A percentile compares a stretch with the other conserved stretches of the same genome.
These are phyloP conservation scores for Diaporthe citrichinensis DNA, from an alignment of 2,329 filamentous ascomycete species.

Conservation along the genomic window DNA sequence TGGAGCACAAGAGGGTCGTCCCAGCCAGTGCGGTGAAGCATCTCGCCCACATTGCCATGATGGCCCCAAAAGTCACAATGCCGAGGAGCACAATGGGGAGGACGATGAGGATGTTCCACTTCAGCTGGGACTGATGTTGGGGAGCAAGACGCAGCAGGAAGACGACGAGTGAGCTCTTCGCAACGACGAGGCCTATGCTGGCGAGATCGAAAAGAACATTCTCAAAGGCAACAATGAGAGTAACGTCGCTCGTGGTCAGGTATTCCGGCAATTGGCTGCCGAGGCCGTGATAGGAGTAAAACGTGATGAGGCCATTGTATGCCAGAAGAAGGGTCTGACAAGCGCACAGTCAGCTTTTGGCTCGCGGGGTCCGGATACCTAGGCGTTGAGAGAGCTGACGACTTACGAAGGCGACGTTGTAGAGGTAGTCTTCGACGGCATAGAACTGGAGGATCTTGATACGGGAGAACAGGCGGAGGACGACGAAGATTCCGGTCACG, in stretches of 20 bases:
- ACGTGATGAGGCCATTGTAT: constrained; percentile 42
- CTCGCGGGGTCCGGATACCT: too few relatives aligned
- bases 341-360: background rate
- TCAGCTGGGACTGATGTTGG: constrained; percentile 36
- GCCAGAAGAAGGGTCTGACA: constrained; percentile 40
- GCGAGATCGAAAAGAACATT: constrained; percentile 41
- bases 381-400: background rate
- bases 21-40: constrained; percentile 37
- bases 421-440: constrained; percentile 41
- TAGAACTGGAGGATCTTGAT: constrained; percentile 42
- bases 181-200: constrained; percentile 38
- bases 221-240: constrained; percentile 37
- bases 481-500: constrained; percentile 39
- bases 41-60: constrained; percentile 42
- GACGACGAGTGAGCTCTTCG: constrained; percentile 39
- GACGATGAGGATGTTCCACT: constrained; percentile 37
- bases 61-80: constrained; percentile 42
- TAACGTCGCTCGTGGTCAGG: constrained; percentile 38
- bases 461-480: constrained; percentile 38
- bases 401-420: constrained; percentile 41
- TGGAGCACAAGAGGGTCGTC: constrained; percentile 30
- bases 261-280: constrained; percentile 37
- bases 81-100: constrained; percentile 41
- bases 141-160: constrained; percentile 41
- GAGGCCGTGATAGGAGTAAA: constrained; percentile 41